phyloP scores from a whole-genome alignment of 2,329 filamentous ascomycete species.

The Xylariaceae sp. region DNA sequence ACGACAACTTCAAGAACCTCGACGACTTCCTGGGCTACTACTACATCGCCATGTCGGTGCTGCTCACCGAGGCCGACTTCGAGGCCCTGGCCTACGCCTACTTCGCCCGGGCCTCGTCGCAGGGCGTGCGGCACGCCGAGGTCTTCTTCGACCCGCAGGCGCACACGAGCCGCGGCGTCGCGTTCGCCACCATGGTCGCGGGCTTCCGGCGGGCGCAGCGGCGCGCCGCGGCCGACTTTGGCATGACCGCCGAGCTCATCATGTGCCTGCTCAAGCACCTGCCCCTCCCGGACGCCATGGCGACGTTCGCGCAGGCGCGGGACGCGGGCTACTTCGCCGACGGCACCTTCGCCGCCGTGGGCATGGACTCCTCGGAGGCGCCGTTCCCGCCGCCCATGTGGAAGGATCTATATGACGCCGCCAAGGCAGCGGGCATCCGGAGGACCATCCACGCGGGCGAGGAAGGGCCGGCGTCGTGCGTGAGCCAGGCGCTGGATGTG shows the following conservation, averaged over 20 bases:
- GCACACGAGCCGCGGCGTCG: conserved; percentile 60
- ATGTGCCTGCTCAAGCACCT: conserved; percentile 71
- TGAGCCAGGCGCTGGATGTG: conserved; percentile 57
- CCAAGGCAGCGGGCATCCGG: conserved; percentile 46
- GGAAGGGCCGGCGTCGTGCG: conserved; percentile 65
- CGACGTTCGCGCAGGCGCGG: conserved; percentile 39
- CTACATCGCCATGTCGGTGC: conserved; percentile 69
- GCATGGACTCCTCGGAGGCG: conserved; percentile 62
- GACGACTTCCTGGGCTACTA: conserved; percentile 78
- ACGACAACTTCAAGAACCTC: conserved; percentile 63
- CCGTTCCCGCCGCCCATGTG: conserved; percentile 57
- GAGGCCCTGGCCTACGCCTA: conserved; percentile 69
- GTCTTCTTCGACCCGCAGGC: conserved; percentile 81
- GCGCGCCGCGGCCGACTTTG: conserved; percentile 58
- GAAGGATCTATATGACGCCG: conserved; percentile 55
- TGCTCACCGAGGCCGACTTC: conserved; percentile 63
- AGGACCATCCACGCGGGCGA: conserved; percentile 75
- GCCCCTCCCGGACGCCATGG: conserved; percentile 52
- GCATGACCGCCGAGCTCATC: conserved; percentile 62
- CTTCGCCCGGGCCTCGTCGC: conserved; percentile 57
- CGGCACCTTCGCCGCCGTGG: conserved; percentile 57
- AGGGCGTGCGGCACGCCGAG: conserved; percentile 69
- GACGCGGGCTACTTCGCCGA: conserved; percentile 41
- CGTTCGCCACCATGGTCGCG: conserved; percentile 57
- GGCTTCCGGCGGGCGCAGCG: conserved; percentile 59